Conservation (phyloP, 768 basidiomycete species). For the Paxillus ammoniavirescens region DNA sequence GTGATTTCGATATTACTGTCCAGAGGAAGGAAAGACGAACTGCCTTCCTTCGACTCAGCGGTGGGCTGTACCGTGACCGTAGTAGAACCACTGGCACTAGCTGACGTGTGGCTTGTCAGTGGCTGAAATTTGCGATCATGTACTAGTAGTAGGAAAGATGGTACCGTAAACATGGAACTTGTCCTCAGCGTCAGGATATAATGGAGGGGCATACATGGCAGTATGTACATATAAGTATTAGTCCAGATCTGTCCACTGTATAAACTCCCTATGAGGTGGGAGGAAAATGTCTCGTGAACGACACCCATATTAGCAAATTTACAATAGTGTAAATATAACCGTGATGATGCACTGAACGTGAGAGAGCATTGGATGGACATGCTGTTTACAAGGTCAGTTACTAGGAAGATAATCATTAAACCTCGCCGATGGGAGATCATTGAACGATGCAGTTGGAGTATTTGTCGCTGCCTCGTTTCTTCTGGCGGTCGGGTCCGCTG, state of each 20-base stretch:
- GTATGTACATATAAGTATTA: background rate
- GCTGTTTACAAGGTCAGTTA: background rate
- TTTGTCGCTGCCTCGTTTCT: slow-evolving; percentile 29
- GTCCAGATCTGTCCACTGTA: background rate
- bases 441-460: slow-evolving; percentile 25
- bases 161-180: background rate
- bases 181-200: background rate
- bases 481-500: slow-evolving; percentile 20
- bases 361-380: background rate
- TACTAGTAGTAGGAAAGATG: background rate
- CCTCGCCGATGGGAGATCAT: slow-evolving; percentile 6
- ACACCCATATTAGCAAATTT: background rate
- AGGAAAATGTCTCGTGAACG: background rate
- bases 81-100: no score
- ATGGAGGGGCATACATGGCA: background rate
- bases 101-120: no score
- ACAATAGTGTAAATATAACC: background rate
- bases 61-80: no score
- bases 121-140: no score
- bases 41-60: no score
- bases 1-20: no score
- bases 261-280: background rate
- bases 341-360: background rate
- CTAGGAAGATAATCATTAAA: no score
- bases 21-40: no score